Conservation (phyloP, 106 monocot species). For the Ottelia alismoides region DNA sequence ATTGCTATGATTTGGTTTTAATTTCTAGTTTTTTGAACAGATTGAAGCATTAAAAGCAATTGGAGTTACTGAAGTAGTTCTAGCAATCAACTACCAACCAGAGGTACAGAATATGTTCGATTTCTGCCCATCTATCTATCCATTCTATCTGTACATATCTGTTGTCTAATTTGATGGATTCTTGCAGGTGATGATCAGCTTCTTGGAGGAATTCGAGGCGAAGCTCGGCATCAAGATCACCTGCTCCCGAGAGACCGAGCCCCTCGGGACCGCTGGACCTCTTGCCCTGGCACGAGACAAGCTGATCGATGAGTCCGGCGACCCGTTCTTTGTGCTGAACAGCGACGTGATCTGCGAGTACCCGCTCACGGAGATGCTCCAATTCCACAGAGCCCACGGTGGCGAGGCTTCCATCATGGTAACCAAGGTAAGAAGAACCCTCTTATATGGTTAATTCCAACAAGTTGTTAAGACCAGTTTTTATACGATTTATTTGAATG, state of each 20-base stretch:
- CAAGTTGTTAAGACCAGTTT: too few species aligned
- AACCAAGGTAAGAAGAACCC: slow-evolving; percentile 21
- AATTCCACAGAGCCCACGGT: slow-evolving; percentile 15
- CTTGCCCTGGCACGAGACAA: slow-evolving; percentile 18
- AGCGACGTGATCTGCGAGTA: too few species aligned
- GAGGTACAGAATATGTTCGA: slow-evolving; percentile 10
- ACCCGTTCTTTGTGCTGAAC: too few species aligned
- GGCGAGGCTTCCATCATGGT: slow-evolving; percentile 24
- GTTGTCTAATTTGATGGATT: background rate
- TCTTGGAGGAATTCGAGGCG: too few species aligned
- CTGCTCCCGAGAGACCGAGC: slow-evolving; percentile 25
- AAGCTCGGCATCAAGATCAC: too few species aligned
- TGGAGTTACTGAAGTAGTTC: too few species aligned
- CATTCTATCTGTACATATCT: background rate
- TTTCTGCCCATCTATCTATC: background rate
- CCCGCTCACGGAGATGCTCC: slow-evolving; percentile 10
- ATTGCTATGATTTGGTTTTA: too few species aligned
- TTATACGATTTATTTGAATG: too few species aligned
- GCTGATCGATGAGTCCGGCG: slow-evolving; percentile 6
- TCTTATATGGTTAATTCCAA: too few species aligned
- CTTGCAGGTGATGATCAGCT: slow-evolving; percentile 20
- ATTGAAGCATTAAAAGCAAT: slow-evolving; percentile 12
- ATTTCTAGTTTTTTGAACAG: background rate
- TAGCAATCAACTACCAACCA: too few species aligned
- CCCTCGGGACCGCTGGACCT: slow-evolving; percentile 19